Conservation (phyloP, 805 yeast genomes). For the Ogataea parapolymorpha region DNA sequence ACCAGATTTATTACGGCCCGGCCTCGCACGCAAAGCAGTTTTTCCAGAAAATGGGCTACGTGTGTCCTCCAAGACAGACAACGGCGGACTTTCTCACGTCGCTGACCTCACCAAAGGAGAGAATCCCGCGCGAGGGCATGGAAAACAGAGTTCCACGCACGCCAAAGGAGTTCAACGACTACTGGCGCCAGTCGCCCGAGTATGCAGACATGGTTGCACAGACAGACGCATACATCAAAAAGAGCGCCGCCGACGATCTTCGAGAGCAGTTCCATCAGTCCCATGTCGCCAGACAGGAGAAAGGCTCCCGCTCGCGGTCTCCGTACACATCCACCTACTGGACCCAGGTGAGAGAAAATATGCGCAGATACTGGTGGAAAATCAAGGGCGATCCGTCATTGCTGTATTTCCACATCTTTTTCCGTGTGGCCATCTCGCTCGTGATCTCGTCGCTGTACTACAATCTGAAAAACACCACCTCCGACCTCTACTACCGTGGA, state of each 20-base stretch:
- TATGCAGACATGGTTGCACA: slow-evolving; percentile 29
- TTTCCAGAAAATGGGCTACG: slow-evolving; percentile 38
- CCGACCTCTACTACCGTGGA: slow-evolving; percentile 52
- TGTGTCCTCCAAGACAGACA: slow-evolving; percentile 40
- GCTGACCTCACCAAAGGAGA: slow-evolving; percentile 27
- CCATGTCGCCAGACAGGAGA: slow-evolving; percentile 45
- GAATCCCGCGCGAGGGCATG: slow-evolving; percentile 30
- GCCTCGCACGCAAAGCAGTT: slow-evolving; percentile 32
- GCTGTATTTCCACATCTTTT: slow-evolving; percentile 38
- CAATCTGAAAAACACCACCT: slow-evolving; percentile 41
- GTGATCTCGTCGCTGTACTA: slow-evolving; percentile 57
- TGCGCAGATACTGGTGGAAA: slow-evolving; percentile 47
- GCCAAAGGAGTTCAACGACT: slow-evolving; percentile 37
- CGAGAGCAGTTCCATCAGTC: slow-evolving; percentile 27
- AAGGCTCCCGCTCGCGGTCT: slow-evolving; percentile 43
- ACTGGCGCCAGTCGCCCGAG: slow-evolving; percentile 36
- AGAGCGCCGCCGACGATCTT: slow-evolving; percentile 2
- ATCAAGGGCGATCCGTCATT: slow-evolving; percentile 49
- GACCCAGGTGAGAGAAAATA: slow-evolving; percentile 49
- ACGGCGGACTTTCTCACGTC: slow-evolving; percentile 43
- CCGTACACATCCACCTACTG: slow-evolving; percentile 50
- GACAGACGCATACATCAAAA: slow-evolving; percentile 31
- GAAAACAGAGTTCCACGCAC: slow-evolving; percentile 37
- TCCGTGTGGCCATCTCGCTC: slow-evolving; percentile 52
- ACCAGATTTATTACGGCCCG: slow-evolving; percentile 37